Base-by-base conservation (phyloP, 352 stramenopile genomes). In the Phytophthora pluvialis region DNA sequence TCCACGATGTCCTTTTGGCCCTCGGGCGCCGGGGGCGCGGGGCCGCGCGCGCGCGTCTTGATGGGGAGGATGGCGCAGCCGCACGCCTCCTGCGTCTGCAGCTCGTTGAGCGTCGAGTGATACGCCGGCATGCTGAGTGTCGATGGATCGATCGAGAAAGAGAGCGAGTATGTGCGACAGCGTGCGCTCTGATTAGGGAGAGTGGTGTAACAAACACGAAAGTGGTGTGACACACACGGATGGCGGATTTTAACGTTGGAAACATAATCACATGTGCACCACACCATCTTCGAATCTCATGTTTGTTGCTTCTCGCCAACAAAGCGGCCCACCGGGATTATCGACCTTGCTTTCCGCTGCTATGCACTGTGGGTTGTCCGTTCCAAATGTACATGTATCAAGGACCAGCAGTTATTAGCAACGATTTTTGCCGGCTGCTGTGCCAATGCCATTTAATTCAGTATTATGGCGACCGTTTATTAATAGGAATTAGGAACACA, bases 1-100 rank as follows among this genome's bases (percentile, higher is more conserved):
- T 98, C 94, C 43, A 97, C 87, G 51, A 98, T 95, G 77, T 98
- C 94, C 43, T 97, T 82, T 45, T 93, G 70, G 25, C 70, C 84
- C 50, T 93, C 83, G 10, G 88, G 85, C 9, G 86, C 83, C 11
- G 78, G 80, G 15, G 87, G 89, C n/a, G 94, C 94, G 0, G 93
- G 94, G 0, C 94, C 94, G 31, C 88, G 80, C 33, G 91, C 62
- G 26, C 81, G 87, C 12, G 91, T 98, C 73, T 96, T 97, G 40
- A 98, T 84, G 18, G 94, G 94, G 38, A 98, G 75, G 25, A 98
- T 79, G 25, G 86, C 78, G 48, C 88, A 98, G 35, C 89, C 90
- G 72, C 93, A 98, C 9, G 85, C 78, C 35, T 96, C 83, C 60
- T 93, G 66, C 50, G 64, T 60, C 51, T 77, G 64, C 26, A 86